Evolutionary conservation across 2,329 filamentous ascomycete species (phyloP), one percentile per base, ranked within the genome.

Genomic region (Cladophialophora exuberans): DNA sequence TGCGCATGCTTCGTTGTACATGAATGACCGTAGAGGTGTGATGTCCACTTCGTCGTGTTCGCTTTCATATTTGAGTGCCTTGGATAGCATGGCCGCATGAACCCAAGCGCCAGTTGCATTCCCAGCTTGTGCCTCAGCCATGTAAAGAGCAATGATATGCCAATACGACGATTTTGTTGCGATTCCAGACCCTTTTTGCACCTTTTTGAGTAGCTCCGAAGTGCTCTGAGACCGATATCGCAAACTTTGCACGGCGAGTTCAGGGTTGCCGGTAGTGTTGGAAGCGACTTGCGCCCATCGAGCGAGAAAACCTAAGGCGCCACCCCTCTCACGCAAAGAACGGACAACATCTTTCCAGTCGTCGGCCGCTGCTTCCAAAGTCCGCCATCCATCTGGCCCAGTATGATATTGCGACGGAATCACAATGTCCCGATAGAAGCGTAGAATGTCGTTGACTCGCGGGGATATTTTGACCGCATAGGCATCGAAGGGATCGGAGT

Each of bases 1-100:
- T n/a, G 45, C 45, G 31, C 45, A 48, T 10, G 45, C 45, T 36
- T 48, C 45, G n/a, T 48, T 48, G 31, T 48, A 48, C 45, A 48
- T 48, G 45, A 48, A 48, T 10, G 45, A 48, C 25, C 45, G 45
- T 15, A 48, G 22, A 10, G 45, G 20, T 6, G 45, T 48, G 31
- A 48, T 48, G 22, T 48, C 45, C 11, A 48, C 45, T 15, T 48
- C 13, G 15, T 33, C 45, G 13, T 48, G 31, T 38, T 38, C 20
- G 11, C 31, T 48, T 17, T 48, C 45, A 22, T 48, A 22, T 18
- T 36, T 48, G 20, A 48, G 38, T 20, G 45, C 45, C 20, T 33
- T 30, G 25, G 31, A 33, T 22, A 48, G 31, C 45, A 48, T 48
- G 13, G 31, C 23, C n/a, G 31, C 45, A 28, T 48, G 45, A 20